Evolutionary conservation across 2,329 filamentous ascomycete genomes (phyloP), one percentile per base, ranked within the genome.

Genomic region (Ilyonectria mors-panacis): DNA sequence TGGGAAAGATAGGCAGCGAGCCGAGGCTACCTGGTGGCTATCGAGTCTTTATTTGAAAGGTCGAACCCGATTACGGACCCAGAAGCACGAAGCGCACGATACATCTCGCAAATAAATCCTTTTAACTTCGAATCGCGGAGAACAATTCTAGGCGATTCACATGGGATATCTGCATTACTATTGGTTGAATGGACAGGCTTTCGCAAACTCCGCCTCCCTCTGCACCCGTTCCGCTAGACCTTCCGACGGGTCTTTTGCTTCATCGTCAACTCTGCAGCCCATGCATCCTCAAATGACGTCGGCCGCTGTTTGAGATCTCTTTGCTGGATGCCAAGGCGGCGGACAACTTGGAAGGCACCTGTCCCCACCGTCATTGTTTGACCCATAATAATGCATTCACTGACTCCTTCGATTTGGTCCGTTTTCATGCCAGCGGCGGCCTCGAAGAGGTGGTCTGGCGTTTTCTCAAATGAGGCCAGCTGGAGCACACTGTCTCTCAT

Each of bases 331-430:
- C 92, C 92, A 70, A 98, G 81, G 65, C 89, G 87, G 48, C 95
- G 85, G 3, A 98, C 93, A 26, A 98, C 93, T 78, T 97, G 92
- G 87, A 98, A 96, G 2, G 93, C 92, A 5, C 96, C 96, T 0
- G 96, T 99, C 6, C 96, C 96, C 39, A 99, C 86, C 50, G 88
- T 89, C 88, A 98, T 97, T 47, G 92, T 95, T 85, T 98, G 95
- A 17, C 96, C 96, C 92, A 98, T 96, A 78, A 99, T 99, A 78
- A 99, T 98, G 81, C 94, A 97, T 83, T 99, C 96, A 62, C 90
- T 93, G 10, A 99, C 96, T 75, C 96, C 96, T 80, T 97, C 93
- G 67, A 99, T 97, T 69, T 89, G 87, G 82, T 99, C 96, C 30
- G 90, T 92, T 85, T 98, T 98, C 87, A 97, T 97, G 63, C 92